Evolutionary conservation across 208 protist genomes (phyloP).

Genomic region (Blastocrithidia nonstop): DNA sequence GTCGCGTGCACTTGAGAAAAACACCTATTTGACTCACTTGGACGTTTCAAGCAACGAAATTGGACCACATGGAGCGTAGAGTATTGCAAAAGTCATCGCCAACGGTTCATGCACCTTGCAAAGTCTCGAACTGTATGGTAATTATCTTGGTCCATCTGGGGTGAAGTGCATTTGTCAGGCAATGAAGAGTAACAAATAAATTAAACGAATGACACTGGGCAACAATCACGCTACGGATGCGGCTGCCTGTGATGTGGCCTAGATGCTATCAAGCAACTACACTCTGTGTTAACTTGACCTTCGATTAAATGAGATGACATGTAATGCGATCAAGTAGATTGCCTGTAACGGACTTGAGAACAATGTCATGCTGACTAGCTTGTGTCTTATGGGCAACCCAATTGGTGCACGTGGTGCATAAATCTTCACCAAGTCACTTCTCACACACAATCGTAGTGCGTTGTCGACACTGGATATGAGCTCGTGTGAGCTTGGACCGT

Average conservation of each 20-base stretch:
- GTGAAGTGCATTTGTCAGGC: slow-evolving; percentile 32
- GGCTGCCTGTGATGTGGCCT: slow-evolving; percentile 22
- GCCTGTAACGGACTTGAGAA: slow-evolving; percentile 42
- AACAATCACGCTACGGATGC: slow-evolving; percentile 77
- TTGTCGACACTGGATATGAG: slow-evolving; percentile 53
- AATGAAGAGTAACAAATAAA: slow-evolving; percentile 33
- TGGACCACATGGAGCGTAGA: slow-evolving; percentile 40
- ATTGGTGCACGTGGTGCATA: slow-evolving; percentile 49
- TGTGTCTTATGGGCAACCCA: slow-evolving; percentile 61
- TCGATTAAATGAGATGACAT: slow-evolving; percentile 63
- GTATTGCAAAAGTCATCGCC: slow-evolving; percentile 38
- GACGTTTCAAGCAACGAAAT: slow-evolving; percentile 80
- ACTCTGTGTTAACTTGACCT: slow-evolving; percentile 60
- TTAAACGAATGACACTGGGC: slow-evolving; percentile 44
- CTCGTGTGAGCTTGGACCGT: slow-evolving; percentile 39
- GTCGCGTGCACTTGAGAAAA: slow-evolving; percentile 52
- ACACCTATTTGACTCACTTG: slow-evolving; percentile 68
- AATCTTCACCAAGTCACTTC: slow-evolving; percentile 35
- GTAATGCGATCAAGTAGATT: slow-evolving; percentile 21
- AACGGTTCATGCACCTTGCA: slow-evolving; percentile 25
- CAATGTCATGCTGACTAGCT: slow-evolving; percentile 32
- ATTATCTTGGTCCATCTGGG: slow-evolving; percentile 39
- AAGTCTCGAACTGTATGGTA: slow-evolving; percentile 59
- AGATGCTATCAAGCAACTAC: slow-evolving; percentile 59
- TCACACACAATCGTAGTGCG: slow-evolving; percentile 26